These are phyloP conservation scores for Crithidia sp. DNA, from an alignment of 208 protist species.

Conservation along the genomic window DNA sequence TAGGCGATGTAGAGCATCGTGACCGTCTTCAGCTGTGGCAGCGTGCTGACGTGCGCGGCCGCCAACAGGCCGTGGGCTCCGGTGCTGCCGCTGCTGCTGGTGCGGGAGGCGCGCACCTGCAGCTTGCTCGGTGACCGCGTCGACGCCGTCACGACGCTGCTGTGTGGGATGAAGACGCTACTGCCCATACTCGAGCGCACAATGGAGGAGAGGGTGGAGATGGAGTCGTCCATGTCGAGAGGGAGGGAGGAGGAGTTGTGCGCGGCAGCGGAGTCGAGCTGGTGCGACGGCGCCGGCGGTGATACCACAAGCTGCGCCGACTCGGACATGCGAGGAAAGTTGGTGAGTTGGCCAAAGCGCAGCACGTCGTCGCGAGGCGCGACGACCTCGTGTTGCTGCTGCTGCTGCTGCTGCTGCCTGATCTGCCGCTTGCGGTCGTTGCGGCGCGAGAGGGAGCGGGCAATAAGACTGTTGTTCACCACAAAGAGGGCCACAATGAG, in stretches of 20 bases:
- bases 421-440: not conserved
- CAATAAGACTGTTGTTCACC: not conserved
- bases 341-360: no score
- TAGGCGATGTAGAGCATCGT: constrained; percentile 77
- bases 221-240: constrained; percentile 4
- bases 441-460: not conserved
- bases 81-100: constrained; percentile 6
- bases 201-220: constrained; percentile 44
- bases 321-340: no score
- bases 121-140: constrained; percentile 20
- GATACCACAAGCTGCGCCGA: not conserved
- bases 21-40: constrained; percentile 64
- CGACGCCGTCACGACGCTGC: constrained; percentile 3
- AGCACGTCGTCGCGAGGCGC: no score
- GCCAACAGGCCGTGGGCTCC: not conserved
- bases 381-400: no score
- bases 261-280: not conserved
- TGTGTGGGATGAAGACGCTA: constrained; percentile 30
- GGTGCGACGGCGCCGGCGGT: not conserved
- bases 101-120: constrained; percentile 3
- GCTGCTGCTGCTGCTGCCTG: no score
- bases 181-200: constrained; percentile 40
- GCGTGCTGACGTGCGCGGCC: constrained; percentile 13
- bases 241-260: not conserved
- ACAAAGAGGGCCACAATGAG: constrained; percentile 26